phyloP scores from a whole-genome alignment of 2,329 filamentous ascomycete species.

The Neophaeococcomyces mojaviensis region DNA sequence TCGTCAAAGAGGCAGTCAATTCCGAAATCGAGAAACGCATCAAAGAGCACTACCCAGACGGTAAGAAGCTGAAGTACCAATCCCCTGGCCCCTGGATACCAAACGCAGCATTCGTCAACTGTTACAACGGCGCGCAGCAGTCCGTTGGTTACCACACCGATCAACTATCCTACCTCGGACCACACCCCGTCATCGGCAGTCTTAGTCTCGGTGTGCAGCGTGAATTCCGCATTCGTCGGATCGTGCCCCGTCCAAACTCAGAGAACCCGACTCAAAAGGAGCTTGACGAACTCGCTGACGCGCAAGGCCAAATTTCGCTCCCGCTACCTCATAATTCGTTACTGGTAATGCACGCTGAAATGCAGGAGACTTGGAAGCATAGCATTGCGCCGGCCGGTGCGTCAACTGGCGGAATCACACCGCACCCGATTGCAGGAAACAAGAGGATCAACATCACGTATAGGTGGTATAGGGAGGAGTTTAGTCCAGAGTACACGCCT shows the following conservation, averaged over 20 bases:
- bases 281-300: conserved; percentile 41
- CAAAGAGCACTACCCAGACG: conserved; percentile 56
- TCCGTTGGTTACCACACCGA: conserved; percentile 90
- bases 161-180: conserved; percentile 86
- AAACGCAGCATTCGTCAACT: conserved; percentile 92
- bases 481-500: conserved; percentile 73
- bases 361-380: conserved; percentile 98
- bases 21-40: conserved; percentile 66
- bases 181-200: conserved; percentile 79
- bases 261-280: conserved; percentile 13
- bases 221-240: conserved; percentile 78
- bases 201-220: conserved; percentile 85
- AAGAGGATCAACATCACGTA: conserved; percentile 91
- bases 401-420: conserved; percentile 51
- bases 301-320: conserved; percentile 80
- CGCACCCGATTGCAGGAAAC: conserved; percentile 73
- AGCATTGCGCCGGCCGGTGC: conserved; percentile 65
- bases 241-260: conserved; percentile 54
- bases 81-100: conserved; percentile 62
- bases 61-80: conserved; percentile 70
- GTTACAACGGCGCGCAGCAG: conserved; percentile 74
- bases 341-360: conserved; percentile 92
- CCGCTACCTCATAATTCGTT: conserved; percentile 92
- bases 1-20: conserved; percentile 71
- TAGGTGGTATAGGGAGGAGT: conserved; percentile 67